Conservation (phyloP, 2,329 filamentous ascomycete genomes). For the Cladosporium cucumerinum region DNA sequence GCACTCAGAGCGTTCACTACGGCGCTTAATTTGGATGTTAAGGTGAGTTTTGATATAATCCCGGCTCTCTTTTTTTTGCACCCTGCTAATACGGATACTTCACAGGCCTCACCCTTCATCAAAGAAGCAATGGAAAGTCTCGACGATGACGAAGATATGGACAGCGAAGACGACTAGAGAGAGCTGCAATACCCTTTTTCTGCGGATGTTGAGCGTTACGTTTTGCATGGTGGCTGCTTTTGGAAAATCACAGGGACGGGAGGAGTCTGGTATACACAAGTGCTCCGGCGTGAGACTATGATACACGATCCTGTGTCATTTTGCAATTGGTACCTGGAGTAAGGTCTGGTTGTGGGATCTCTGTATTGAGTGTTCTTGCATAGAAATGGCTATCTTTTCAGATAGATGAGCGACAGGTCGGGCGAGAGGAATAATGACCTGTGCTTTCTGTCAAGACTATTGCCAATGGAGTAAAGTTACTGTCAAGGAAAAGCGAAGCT, state of each 20-base stretch:
- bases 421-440: background rate
- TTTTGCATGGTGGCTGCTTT: background rate
- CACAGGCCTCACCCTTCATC: conserved; percentile 82
- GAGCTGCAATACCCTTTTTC: background rate
- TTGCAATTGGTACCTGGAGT: background rate
- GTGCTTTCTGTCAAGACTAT: background rate
- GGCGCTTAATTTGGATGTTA: conserved; percentile 91
- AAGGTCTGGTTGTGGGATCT: background rate
- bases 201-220: background rate
- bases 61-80: background rate
- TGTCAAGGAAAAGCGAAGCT: background rate
- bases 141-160: conserved; percentile 67
- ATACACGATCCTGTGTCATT: background rate
- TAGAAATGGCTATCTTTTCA: background rate
- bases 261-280: background rate
- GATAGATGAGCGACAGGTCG: background rate
- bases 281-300: background rate
- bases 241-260: background rate
- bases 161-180: conserved; percentile 44
- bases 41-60: conserved; percentile 57
- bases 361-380: background rate
- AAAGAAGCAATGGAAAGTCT: conserved; percentile 95
- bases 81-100: background rate
- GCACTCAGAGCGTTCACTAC: conserved; percentile 95
- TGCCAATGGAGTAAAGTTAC: background rate